A percentile compares a stretch with the other conserved stretches of the same genome.
These are phyloP conservation scores for Rhynchosporium secalis DNA, from an alignment of 2,329 filamentous ascomycete species.

Conservation along the genomic window DNA sequence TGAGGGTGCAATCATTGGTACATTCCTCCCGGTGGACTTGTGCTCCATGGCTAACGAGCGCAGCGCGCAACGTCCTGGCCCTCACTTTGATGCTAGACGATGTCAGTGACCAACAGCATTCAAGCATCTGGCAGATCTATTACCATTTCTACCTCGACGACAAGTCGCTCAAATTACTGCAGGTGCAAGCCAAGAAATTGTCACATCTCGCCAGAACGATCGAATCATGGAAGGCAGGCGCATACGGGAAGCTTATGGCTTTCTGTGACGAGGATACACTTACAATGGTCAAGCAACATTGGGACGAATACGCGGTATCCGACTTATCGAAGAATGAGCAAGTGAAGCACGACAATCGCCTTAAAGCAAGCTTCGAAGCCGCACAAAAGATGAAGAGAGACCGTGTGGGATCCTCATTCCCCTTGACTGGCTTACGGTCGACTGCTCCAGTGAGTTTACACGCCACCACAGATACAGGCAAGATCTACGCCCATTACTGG, in stretches of 20 bases:
- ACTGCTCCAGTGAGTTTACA: slow-evolving; percentile 4
- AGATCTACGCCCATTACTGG: slow-evolving; percentile 16
- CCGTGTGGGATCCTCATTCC: not conserved
- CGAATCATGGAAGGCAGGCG: not conserved
- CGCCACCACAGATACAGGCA: not conserved
- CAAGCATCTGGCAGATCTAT: slow-evolving; percentile 1
- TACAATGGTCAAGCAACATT: not conserved
- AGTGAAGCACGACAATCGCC: not conserved
- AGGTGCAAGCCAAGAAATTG: not conserved
- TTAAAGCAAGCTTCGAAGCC: not conserved
- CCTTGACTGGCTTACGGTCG: slow-evolving; percentile 8
- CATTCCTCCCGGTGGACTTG: no score
- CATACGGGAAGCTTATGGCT: not conserved
- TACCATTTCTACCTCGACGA: not conserved
- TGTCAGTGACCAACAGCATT: not conserved
- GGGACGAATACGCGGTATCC: not conserved
- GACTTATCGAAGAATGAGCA: not conserved
- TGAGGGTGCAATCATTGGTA: not conserved
- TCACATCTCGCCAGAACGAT: not conserved
- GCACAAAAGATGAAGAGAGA: not conserved
- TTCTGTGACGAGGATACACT: not conserved
- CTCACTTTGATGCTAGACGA: slow-evolving; percentile 1
- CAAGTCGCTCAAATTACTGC: not conserved
- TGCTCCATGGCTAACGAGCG: not conserved
- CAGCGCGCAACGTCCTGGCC: not conserved